Percentiles rank a stretch among this genome's conserved stretches.
Conservation (phyloP, 2,329 filamentous ascomycete genomes). For the Botryosphaeria dothidea region DNA sequence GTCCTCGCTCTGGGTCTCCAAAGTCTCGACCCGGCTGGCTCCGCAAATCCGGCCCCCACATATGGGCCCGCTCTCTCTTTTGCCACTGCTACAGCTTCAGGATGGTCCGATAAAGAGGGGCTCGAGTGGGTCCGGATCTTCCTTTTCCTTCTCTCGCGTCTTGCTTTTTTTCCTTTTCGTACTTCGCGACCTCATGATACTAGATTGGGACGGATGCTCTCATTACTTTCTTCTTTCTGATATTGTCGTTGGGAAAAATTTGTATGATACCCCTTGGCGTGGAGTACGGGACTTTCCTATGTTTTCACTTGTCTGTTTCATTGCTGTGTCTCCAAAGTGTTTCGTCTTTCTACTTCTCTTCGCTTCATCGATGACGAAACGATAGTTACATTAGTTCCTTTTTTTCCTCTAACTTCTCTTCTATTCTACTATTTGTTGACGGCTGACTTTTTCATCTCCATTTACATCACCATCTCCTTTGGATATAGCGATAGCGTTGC, state of each 20-base stretch:
- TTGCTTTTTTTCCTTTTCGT: not conserved
- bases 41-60: not conserved
- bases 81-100: not conserved
- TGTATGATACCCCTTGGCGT: constrained; percentile 10
- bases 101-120: not conserved
- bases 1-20: not conserved
- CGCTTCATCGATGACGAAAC: not conserved
- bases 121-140: not conserved
- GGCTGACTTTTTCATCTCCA: not conserved
- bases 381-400: not conserved
- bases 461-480: not conserved
- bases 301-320: not conserved
- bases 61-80: not conserved
- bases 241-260: not conserved
- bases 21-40: constrained; percentile 3
- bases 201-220: not conserved
- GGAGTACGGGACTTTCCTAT: not conserved
- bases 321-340: not conserved
- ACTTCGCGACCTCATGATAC: not conserved
- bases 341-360: not conserved
- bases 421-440: not conserved
- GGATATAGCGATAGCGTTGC: not conserved
- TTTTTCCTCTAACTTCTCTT: not conserved
- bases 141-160: not conserved
- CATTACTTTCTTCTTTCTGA: not conserved